These are phyloP conservation scores for Elsinoe perseae DNA, from an alignment of 2,329 filamentous ascomycete species.

Conservation along the genomic window DNA sequence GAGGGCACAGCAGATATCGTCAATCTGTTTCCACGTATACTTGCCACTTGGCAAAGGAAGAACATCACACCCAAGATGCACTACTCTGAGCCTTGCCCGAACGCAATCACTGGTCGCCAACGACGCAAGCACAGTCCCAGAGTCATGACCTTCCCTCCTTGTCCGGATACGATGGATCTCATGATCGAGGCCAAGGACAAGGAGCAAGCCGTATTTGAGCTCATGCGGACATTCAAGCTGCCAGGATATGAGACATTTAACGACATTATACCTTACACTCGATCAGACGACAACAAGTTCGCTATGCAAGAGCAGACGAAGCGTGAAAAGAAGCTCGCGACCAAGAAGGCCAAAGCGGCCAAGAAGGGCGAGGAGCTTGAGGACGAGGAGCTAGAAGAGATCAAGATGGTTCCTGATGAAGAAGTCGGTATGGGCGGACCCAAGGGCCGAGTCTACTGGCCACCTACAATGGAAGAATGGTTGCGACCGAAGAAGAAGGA, in stretches of 20 bases:
- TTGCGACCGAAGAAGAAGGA: slow-evolving; percentile 70
- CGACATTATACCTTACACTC: slow-evolving; percentile 67
- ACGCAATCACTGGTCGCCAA: slow-evolving; percentile 70
- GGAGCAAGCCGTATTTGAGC: slow-evolving; percentile 88
- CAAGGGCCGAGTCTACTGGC: slow-evolving; percentile 81
- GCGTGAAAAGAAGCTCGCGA: slow-evolving; percentile 31
- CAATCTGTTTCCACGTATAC: slow-evolving; percentile 65
- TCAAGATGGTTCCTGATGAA: slow-evolving; percentile 49
- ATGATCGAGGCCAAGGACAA: slow-evolving; percentile 99
- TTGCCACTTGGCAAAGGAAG: slow-evolving; percentile 76
- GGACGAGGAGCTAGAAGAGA: slow-evolving; percentile 34
- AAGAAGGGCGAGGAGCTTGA: slow-evolving; percentile 34
- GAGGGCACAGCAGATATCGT: slow-evolving; percentile 82
- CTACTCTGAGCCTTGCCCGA: slow-evolving; percentile 72
- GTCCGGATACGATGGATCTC: slow-evolving; percentile 76
- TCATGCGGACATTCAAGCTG: slow-evolving; percentile 82
- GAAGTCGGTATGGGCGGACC: slow-evolving; percentile 83
- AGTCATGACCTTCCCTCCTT: slow-evolving; percentile 73
- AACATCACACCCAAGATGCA: slow-evolving; percentile 92
- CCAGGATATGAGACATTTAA: slow-evolving; percentile 70
- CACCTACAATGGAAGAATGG: slow-evolving; percentile 83
- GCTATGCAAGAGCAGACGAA: slow-evolving; percentile 29
- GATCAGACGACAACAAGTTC: slow-evolving; percentile 64
- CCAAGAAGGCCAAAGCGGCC: slow-evolving; percentile 36
- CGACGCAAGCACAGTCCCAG: slow-evolving; percentile 78